Evolutionary conservation across 1,139 yeast genomes (phyloP).

Genomic region (Starmera stellimalicola): DNA sequence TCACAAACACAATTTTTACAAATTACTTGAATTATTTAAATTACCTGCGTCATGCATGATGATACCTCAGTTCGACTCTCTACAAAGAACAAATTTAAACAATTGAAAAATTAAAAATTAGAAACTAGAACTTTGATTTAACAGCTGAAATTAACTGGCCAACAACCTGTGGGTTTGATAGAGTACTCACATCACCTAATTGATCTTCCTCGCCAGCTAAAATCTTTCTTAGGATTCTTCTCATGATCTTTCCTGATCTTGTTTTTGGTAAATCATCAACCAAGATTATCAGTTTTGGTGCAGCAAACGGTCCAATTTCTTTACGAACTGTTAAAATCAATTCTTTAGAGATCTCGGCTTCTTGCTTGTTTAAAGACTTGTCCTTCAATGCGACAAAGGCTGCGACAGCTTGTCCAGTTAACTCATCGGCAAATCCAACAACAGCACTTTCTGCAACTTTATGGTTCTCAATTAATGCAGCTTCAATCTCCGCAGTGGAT

Average conservation of each 20-base stretch:
- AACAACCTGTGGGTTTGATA: constrained; percentile 65
- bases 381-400: constrained; percentile 65
- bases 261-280: constrained; percentile 79
- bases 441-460: constrained; percentile 72
- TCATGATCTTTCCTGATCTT: constrained; percentile 77
- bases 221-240: constrained; percentile 71
- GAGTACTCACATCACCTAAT: constrained; percentile 70
- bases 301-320: constrained; percentile 80
- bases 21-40: no score
- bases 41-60: no score
- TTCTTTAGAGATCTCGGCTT: constrained; percentile 49
- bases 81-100: no score
- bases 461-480: constrained; percentile 63
- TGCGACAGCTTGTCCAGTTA: constrained; percentile 79
- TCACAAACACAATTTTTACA: constrained; percentile 1
- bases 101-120: no score
- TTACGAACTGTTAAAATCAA: constrained; percentile 63
- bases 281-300: constrained; percentile 62
- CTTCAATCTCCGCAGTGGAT: constrained; percentile 77
- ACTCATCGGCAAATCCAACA: constrained; percentile 72
- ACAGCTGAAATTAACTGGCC: constrained; percentile 56
- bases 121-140: constrained; percentile 21
- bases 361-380: constrained; percentile 26
- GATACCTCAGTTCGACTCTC: no score
- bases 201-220: constrained; percentile 74